Percentiles rank a stretch among this genome's conserved stretches.
phyloP scores from a whole-genome alignment of 1,139 yeast species.

The Magnusiomyces magnusii region DNA sequence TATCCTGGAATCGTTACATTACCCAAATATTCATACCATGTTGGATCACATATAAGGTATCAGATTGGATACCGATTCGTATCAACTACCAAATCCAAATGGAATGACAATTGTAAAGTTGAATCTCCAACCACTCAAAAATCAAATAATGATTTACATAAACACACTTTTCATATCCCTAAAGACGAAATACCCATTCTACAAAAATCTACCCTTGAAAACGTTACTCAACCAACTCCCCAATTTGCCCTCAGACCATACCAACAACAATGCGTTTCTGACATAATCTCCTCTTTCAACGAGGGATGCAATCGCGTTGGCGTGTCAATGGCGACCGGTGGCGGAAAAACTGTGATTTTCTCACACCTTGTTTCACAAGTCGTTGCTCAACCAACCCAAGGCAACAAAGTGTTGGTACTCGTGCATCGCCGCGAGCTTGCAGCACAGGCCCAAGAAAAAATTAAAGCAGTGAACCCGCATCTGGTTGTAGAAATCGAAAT shows the following conservation, averaged over 20 bases:
- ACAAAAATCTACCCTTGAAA: background rate
- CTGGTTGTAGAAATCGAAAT: slow-evolving; percentile 60
- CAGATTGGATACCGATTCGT: background rate
- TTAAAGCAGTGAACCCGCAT: slow-evolving; percentile 44
- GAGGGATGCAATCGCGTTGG: slow-evolving; percentile 56
- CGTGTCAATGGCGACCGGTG: slow-evolving; percentile 88
- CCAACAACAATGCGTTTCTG: background rate
- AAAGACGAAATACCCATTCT: background rate
- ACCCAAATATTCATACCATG: background rate
- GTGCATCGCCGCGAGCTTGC: slow-evolving; percentile 82
- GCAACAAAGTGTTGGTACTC: slow-evolving; percentile 52
- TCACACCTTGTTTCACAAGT: slow-evolving; percentile 53
- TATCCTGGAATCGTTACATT: background rate
- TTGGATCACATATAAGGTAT: too few species aligned
- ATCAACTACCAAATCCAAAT: background rate
- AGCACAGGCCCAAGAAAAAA: slow-evolving; percentile 54
- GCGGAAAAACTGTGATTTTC: slow-evolving; percentile 91
- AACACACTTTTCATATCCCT: background rate
- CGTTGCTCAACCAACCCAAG: slow-evolving; percentile 34
- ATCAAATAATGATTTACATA: too few species aligned
- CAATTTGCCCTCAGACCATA: background rate
- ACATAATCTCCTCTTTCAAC: slow-evolving; percentile 32
- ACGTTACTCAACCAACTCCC: background rate
- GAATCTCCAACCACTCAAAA: too few species aligned
- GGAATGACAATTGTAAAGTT: too few species aligned